Conservation (phyloP, 1,139 yeast genomes). For the Arxiozyma slooffiae region DNA sequence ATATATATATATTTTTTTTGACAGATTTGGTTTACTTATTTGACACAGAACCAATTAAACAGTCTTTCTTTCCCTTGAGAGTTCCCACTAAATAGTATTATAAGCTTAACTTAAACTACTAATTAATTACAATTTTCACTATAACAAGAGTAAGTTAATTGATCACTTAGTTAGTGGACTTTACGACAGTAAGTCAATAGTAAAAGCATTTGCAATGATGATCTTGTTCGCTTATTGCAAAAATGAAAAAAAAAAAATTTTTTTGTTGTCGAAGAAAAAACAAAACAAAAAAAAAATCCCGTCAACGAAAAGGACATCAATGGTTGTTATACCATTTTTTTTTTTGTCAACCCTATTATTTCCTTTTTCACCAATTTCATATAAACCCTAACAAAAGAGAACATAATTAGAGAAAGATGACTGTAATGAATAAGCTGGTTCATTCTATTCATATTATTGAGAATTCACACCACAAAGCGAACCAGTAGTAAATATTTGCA, state of each 20-base stretch:
- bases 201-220: neutral
- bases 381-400: no score
- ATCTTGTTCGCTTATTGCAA: neutral
- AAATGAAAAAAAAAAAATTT: no score
- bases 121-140: neutral
- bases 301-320: neutral
- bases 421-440: neutral
- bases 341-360: neutral
- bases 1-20: neutral
- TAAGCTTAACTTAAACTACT: neutral
- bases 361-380: no score
- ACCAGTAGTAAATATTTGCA: neutral
- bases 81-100: no score
- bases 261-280: neutral
- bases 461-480: neutral
- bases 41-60: neutral
- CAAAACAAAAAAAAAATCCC: neutral
- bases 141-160: no score
- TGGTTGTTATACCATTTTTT: no score
- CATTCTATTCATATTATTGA: no score
- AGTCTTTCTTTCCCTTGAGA: neutral
- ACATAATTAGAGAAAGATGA: no score
- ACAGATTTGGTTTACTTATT: neutral
- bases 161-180: neutral
- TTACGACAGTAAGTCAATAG: neutral